Conservation (phyloP, 2,329 filamentous ascomycete genomes). For the Elsinoe arachidis region DNA sequence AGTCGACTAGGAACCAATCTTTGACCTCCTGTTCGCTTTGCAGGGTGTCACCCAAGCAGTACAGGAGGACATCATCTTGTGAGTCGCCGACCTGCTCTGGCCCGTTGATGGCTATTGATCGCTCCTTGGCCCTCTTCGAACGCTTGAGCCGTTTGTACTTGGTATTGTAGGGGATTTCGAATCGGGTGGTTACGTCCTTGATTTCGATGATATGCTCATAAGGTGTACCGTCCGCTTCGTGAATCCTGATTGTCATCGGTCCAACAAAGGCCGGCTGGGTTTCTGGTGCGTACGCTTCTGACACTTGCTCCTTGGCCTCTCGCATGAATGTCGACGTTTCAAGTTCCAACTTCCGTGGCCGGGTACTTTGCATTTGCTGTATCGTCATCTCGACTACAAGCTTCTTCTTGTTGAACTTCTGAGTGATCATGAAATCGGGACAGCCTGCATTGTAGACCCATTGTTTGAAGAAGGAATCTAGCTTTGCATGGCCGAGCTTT, state of each 20-base stretch:
- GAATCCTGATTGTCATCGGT: slow-evolving; percentile 94
- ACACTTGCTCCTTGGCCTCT: slow-evolving; percentile 72
- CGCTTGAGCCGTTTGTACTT: slow-evolving; percentile 97
- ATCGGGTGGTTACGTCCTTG: slow-evolving; percentile 71
- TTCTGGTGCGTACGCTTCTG: slow-evolving; percentile 56
- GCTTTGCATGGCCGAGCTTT: slow-evolving; percentile 74
- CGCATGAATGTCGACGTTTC: slow-evolving; percentile 71
- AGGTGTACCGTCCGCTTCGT: slow-evolving; percentile 94
- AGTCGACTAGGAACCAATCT: slow-evolving; percentile 80
- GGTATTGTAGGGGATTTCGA: slow-evolving; percentile 96
- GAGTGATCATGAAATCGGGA: slow-evolving; percentile 75
- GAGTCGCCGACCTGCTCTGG: slow-evolving; percentile 44
- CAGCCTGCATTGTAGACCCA: slow-evolving; percentile 88
- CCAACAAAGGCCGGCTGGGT: slow-evolving; percentile 68
- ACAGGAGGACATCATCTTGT: slow-evolving; percentile 75
- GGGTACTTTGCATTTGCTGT: slow-evolving; percentile 59
- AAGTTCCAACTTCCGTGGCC: slow-evolving; percentile 50
- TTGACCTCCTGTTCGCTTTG: slow-evolving; percentile 71
- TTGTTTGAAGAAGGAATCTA: slow-evolving; percentile 87
- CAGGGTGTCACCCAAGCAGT: slow-evolving; percentile 85
- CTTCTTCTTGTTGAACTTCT: slow-evolving; percentile 96
- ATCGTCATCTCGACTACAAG: slow-evolving; percentile 89
- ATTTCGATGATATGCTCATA: slow-evolving; percentile 98
- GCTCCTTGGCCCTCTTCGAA: slow-evolving; percentile 73
- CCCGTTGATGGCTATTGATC: slow-evolving; percentile 54